Evolutionary conservation across 108 stramenopile genomes (phyloP), one percentile per base, ranked within the genome.

Genomic region (Pelagomonas calceolata): DNA sequence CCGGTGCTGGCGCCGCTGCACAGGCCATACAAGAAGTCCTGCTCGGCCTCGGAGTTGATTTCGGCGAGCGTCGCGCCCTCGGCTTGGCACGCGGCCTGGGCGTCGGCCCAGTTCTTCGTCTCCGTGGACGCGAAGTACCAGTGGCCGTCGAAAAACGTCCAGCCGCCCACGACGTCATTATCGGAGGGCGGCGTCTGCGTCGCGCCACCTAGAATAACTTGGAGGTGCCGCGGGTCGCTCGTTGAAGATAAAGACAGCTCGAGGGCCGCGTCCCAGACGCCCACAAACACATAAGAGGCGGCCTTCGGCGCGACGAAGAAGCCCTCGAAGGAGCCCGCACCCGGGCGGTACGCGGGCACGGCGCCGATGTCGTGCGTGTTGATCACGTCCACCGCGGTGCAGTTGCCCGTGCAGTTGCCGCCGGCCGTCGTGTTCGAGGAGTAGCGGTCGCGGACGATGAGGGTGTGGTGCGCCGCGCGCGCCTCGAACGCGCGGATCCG

Each of bases 251-350:
- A 26, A 1, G 26, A 26, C 14, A 60, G 21, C 51, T 60, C 51
- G 51, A 60, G 51, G 7, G 51, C 14, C 21, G 51, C 3, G 51
- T 60, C 51, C 51, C 51, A 51, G 26, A n/a, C 34, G 34, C n/a
- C 45, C 21, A 14, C 15, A 64, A 71, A 71, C 29, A 64, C 39
- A 64, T 71, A 71, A 12, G 29, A 65, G 16, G 70, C 70, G 30
- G 30, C 34, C 12, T 30, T 4, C 30, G 70, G 70, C 12, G 70
- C 63, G 9, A 71, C 70, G 33, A 71, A 71, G 63, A 65, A 71
- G 18, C 70, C 70, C 15, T 39, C 30, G n/a, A 36, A 44, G 21
- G 35, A 7, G 15, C 34, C 15, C 18, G 34, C 70, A 5, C 70
- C 70, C 5, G 64, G 32, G 34, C 70, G 21, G 63, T 63, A 70